These are phyloP conservation scores for Bifiguratus adelaidae DNA, from an alignment of 192 early-diverging fungal genomes.

Conservation along the genomic window DNA sequence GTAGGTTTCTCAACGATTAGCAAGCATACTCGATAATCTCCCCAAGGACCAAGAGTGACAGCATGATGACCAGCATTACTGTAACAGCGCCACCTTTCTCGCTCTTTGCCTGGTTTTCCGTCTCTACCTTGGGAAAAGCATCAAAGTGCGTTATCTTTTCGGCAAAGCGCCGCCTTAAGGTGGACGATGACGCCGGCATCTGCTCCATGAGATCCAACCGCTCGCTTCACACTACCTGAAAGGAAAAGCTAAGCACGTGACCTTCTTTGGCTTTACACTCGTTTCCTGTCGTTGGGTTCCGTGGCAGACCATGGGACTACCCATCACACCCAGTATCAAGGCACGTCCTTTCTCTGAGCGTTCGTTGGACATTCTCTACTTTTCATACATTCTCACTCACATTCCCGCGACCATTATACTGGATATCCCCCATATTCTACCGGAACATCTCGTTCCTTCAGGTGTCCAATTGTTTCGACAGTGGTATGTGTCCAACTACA, in stretches of 20 bases:
- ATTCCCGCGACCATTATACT: not conserved
- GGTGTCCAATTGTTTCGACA: not conserved
- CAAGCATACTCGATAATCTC: conserved; percentile 61
- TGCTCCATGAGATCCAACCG: too few relatives aligned
- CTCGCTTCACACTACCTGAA: too few relatives aligned
- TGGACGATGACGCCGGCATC: too few relatives aligned
- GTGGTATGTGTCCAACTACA: not conserved
- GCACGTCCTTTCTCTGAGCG: too few relatives aligned
- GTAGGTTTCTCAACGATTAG: not conserved
- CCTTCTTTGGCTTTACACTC: too few relatives aligned
- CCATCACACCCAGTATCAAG: too few relatives aligned
- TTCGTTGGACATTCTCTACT: not conserved
- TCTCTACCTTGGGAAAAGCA: conserved; percentile 86
- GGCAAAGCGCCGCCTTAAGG: not conserved
- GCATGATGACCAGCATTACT: conserved; percentile 49
- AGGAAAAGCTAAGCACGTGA: too few relatives aligned
- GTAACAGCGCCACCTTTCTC: conserved; percentile 69
- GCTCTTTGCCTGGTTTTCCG: conserved; percentile 60
- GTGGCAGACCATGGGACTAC: too few relatives aligned
- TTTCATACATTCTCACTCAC: not conserved
- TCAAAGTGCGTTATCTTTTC: conserved; percentile 35
- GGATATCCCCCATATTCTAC: not conserved
- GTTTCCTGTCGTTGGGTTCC: too few relatives aligned
- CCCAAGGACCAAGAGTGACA: conserved; percentile 52
- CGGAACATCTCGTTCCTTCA: not conserved